Evolutionary conservation across 2,329 filamentous ascomycete species (phyloP), one percentile per base, ranked within the genome.

Genomic region (Penicillium griseofulvum): DNA sequence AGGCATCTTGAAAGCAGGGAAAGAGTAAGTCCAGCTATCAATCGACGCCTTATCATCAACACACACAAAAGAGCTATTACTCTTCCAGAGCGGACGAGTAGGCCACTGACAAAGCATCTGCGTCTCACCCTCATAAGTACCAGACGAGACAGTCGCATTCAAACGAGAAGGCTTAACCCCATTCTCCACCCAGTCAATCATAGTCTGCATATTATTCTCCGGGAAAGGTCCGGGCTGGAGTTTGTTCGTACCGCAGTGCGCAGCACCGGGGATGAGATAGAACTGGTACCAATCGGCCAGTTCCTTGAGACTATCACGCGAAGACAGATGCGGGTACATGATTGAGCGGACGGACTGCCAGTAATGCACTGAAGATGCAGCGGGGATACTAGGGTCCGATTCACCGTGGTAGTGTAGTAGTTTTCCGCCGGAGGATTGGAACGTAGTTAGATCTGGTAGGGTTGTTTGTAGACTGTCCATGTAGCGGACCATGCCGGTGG

Each of bases 351-450:
- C 82, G 3, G 80, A 78, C 51, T 84, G 74, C 68, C 76, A 80
- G 73, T 84, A 86, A 63, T 77, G 80, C 1, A 83, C 76, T 0
- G 81, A 83, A 0, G 80, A 82, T 5, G 74, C 80, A 1, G 82
- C 67, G 1, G 82, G 82, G 56, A 86, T 72, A 7, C 74, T 77
- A 14, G 74, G 67, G 65, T 85, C 83, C 0, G 78, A 79, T 67
- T 85, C 81, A 49, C 82, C 82, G 68, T 85, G 82, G 71, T 78
- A 83, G 66, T 84, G 81, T 11, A 86, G 69, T 4, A 85, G 68
- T 68, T 85, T 85, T 49, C 80, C 82, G 24, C 82, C 82, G 0
- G 72, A 62, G 2, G 71, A 54, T 31, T 79, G 71, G 72, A 83
- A 83, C 9, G 71, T 59, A 0, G 77, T 80, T 0, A 85, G 72